A percentile compares a stretch with the other conserved stretches of the same genome.
Conservation (phyloP, 306 rosid species). For the Cajanus cajan region DNA sequence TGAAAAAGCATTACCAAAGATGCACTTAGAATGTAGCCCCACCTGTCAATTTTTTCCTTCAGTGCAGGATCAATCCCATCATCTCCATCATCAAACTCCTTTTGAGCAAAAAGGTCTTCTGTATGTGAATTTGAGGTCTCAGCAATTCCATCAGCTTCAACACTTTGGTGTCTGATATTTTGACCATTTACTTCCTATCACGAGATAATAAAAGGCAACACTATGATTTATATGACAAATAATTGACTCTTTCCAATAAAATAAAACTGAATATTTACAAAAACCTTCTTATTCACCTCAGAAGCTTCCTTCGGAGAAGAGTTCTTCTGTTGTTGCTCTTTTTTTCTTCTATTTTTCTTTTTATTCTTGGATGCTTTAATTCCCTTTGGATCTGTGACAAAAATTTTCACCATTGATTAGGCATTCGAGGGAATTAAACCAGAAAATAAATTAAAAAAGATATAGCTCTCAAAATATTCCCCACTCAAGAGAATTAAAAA, state of each 20-base stretch:
- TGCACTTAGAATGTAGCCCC: constrained; percentile 1
- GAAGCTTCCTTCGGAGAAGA: constrained; percentile 51
- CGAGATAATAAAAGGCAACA: background rate
- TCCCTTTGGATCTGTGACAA: constrained; percentile 67
- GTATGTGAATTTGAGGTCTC: constrained; percentile 51
- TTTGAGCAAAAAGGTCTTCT: constrained; percentile 39
- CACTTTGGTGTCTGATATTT: constrained; percentile 41
- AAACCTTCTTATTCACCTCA: constrained; percentile 54
- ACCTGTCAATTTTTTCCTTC: constrained; percentile 93
- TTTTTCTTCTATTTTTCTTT: constrained; percentile 77
- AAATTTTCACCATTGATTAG: constrained; percentile 23
- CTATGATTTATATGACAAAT: background rate
- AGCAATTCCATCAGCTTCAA: constrained; percentile 47
- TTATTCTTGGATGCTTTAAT: constrained; percentile 55
- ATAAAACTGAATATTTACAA: background rate
- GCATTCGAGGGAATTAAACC: constrained; percentile 12
- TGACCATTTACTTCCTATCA: constrained; percentile 63
- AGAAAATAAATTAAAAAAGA: background rate
- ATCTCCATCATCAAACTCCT: constrained; percentile 71
- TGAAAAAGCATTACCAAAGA: background rate
- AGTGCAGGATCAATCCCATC: constrained; percentile 94
- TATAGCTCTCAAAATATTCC: constrained; percentile 3
- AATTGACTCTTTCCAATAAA: background rate
- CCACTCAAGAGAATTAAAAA: background rate
- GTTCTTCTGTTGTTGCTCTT: constrained; percentile 62